A percentile compares a stretch with the other conserved stretches of the same genome.
Evolutionary conservation across 1,139 yeast species (phyloP).

Genomic region (Scheffersomyces titani): DNA sequence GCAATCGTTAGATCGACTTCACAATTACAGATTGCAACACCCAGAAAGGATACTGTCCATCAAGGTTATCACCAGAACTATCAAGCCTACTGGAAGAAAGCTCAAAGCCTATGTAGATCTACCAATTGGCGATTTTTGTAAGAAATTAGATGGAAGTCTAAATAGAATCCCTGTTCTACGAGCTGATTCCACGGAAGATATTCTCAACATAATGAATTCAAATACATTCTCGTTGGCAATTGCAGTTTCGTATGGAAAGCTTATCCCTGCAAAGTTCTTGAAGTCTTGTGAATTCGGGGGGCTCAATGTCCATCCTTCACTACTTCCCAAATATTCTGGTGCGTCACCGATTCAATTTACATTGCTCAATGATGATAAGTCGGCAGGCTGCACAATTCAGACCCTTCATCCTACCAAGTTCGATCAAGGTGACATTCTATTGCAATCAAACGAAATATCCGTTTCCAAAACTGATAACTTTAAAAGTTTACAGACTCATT

Average conservation of each 20-base stretch:
- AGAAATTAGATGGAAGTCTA: background rate
- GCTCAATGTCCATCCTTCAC: conserved; percentile 88
- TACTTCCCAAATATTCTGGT: conserved; percentile 82
- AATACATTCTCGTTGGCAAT: conserved; percentile 60
- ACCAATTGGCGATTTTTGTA: conserved; percentile 46
- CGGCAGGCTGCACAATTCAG: conserved; percentile 87
- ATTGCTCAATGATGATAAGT: conserved; percentile 58
- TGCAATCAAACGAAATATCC: conserved; percentile 51
- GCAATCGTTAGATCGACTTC: conserved; percentile 51
- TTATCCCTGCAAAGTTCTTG: conserved; percentile 69
- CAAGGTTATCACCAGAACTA: conserved; percentile 65
- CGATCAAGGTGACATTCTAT: conserved; percentile 73
- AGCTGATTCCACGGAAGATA: conserved; percentile 63
- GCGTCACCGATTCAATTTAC: conserved; percentile 90
- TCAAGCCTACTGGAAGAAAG: conserved; percentile 75
- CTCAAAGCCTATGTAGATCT: conserved; percentile 49
- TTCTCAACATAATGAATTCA: conserved; percentile 28
- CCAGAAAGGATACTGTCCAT: conserved; percentile 41
- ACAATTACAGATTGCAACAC: conserved; percentile 27
- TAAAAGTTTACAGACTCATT: conserved; percentile 38
- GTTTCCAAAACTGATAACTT: conserved; percentile 46
- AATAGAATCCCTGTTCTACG: conserved; percentile 44
- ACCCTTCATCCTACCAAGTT: conserved; percentile 85
- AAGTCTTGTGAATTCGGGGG: conserved; percentile 59
- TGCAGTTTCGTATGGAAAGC: conserved; percentile 86